Evolutionary conservation across 495 filamentous ascomycete species (phyloP).

Genomic region (Podospora comata): DNA sequence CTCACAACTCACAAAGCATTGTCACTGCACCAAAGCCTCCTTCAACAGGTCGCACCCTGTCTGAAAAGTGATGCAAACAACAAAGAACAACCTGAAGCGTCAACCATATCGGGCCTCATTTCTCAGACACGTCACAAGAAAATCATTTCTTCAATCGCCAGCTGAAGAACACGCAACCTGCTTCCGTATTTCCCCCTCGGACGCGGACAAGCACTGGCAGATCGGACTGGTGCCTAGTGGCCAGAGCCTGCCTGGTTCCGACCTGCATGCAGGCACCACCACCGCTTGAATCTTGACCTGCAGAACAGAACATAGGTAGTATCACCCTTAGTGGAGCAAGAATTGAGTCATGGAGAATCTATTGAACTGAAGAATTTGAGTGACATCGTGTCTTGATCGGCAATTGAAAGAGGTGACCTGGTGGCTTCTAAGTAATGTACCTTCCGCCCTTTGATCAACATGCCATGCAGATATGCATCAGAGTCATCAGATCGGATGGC

Average conservation of each 20-base stretch:
- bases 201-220: neutral
- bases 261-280: neutral
- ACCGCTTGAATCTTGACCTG: neutral
- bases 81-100: neutral
- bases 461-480: neutral
- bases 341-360: neutral
- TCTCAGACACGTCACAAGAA: neutral
- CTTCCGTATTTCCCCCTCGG: neutral
- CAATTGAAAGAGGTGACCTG: neutral
- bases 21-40: neutral
- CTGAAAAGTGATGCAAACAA: neutral
- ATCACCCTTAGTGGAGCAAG: neutral
- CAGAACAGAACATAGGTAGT: neutral
- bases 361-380: neutral
- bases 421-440: neutral
- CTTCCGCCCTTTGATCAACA: neutral
- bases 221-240: constrained; percentile 1
- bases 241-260: too few relatives aligned
- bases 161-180: neutral
- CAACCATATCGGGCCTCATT: neutral
- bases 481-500: too few relatives aligned
- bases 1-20: neutral
- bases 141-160: neutral
- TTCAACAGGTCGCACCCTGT: too few relatives aligned
- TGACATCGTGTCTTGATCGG: neutral